Percentiles rank a stretch among this genome's conserved stretches.
phyloP scores from a whole-genome alignment of 495 filamentous ascomycete genomes.

The Podospora fimiseda region DNA sequence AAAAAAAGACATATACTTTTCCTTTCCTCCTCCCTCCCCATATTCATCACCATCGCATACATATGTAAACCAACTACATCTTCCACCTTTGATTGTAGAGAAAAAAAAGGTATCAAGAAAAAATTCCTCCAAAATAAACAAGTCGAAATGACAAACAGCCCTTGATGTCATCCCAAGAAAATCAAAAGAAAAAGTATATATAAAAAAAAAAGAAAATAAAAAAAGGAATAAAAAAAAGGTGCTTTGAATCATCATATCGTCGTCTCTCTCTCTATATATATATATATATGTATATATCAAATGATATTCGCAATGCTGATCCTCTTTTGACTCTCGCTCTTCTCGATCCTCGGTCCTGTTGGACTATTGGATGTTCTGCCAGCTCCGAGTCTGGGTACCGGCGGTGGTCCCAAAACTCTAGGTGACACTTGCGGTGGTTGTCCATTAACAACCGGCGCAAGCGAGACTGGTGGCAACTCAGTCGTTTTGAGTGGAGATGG shows the following conservation, averaged over 20 bases:
- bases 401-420: conserved; percentile 4
- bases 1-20: too few species aligned
- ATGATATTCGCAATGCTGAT: conserved; percentile 78
- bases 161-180: neutral
- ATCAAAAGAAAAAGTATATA: neutral
- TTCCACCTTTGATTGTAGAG: too few species aligned
- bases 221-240: neutral
- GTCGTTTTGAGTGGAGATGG: conserved; percentile 30
- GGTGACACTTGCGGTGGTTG: conserved; percentile 11
- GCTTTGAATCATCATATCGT: too few species aligned
- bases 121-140: neutral
- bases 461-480: conserved; percentile 22
- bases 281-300: neutral
- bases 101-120: neutral
- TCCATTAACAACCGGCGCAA: conserved; percentile 25
- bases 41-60: too few species aligned
- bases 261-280: neutral
- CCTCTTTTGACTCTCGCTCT: conserved; percentile 44
- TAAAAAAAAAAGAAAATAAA: neutral
- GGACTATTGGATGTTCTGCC: conserved; percentile 18
- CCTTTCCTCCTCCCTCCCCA: too few species aligned
- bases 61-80: too few species aligned
- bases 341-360: conserved; percentile 19
- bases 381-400: neutral
- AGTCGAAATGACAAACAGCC: neutral